Evolutionary conservation across 1,284 basidiomycete species (phyloP).

Genomic region (Leccinum solheimii): DNA sequence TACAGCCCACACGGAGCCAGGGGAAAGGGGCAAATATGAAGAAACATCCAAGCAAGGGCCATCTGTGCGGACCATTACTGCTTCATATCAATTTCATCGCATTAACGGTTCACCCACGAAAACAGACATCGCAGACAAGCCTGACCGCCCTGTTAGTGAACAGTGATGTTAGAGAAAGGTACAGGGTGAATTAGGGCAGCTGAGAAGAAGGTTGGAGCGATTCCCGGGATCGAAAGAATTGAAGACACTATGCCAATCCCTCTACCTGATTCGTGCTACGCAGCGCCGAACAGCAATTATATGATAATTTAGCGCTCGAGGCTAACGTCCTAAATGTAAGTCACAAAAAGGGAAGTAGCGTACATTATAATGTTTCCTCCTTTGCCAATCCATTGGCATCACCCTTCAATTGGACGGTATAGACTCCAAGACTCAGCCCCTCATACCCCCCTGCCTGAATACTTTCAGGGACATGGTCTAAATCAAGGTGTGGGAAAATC

Average conservation of each 20-base stretch:
- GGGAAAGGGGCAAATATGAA: background rate
- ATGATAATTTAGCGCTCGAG: background rate
- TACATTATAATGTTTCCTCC: conserved; percentile 11
- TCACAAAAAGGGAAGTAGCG: background rate
- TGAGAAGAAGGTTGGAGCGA: background rate
- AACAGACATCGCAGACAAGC: background rate
- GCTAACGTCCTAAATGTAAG: background rate
- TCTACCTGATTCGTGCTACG: background rate
- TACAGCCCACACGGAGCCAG: background rate
- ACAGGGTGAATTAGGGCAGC: background rate
- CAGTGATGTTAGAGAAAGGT: background rate
- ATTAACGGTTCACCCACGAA: background rate
- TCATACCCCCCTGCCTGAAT: conserved; percentile 31
- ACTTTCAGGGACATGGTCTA: conserved; percentile 40
- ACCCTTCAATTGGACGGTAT: conserved; percentile 20
- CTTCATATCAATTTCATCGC: background rate
- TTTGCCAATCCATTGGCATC: background rate
- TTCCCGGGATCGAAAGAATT: background rate
- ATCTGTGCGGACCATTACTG: background rate
- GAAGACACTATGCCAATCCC: background rate
- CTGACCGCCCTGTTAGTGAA: background rate
- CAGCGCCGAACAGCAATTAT: background rate
- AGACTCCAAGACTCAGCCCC: conserved; percentile 38
- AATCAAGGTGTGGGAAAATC: conserved; percentile 40
- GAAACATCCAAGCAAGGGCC: background rate